These are phyloP conservation scores for Zygosaccharomyces pseudobailii DNA, from an alignment of 1,139 yeast species.

Conservation along the genomic window DNA sequence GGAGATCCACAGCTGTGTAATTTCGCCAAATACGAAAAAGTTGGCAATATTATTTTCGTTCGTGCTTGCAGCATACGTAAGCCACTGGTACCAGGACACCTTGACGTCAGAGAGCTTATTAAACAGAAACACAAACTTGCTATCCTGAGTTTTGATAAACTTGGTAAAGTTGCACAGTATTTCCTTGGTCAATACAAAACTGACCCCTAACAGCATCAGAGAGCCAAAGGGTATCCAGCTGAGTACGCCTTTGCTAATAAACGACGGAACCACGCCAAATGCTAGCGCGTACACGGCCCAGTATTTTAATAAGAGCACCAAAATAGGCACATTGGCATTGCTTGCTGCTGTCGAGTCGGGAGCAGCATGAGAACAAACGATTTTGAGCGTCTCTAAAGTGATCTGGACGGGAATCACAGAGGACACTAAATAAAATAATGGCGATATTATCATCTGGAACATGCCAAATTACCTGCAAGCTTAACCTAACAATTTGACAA, in stretches of 20 bases:
- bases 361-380: slow-evolving; percentile 2
- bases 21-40: slow-evolving; percentile 11
- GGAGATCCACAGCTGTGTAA: slow-evolving; percentile 11
- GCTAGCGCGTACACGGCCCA: slow-evolving; percentile 11
- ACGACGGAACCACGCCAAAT: slow-evolving; percentile 9
- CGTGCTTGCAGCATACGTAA: slow-evolving; percentile 9
- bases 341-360: slow-evolving; percentile 4
- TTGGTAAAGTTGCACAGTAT: slow-evolving; percentile 9
- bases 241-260: slow-evolving; percentile 4
- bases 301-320: slow-evolving; percentile 11
- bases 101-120: slow-evolving; percentile 10
- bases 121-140: slow-evolving; percentile 10
- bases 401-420: slow-evolving; percentile 19
- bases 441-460: slow-evolving; percentile 9
- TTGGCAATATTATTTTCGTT: slow-evolving; percentile 9
- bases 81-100: slow-evolving; percentile 13
- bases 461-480: neutral
- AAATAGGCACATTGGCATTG: slow-evolving; percentile 5
- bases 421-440: slow-evolving; percentile 10
- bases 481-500: neutral
- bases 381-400: slow-evolving; percentile 18
- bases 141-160: slow-evolving; percentile 11
- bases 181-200: slow-evolving; percentile 10
- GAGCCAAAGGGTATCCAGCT: slow-evolving; percentile 10
- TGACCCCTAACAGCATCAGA: slow-evolving; percentile 3